Percentiles rank a stretch among this genome's conserved stretches.
phyloP scores from a whole-genome alignment of 306 rosid genomes.

The Luffa acutangula region DNA sequence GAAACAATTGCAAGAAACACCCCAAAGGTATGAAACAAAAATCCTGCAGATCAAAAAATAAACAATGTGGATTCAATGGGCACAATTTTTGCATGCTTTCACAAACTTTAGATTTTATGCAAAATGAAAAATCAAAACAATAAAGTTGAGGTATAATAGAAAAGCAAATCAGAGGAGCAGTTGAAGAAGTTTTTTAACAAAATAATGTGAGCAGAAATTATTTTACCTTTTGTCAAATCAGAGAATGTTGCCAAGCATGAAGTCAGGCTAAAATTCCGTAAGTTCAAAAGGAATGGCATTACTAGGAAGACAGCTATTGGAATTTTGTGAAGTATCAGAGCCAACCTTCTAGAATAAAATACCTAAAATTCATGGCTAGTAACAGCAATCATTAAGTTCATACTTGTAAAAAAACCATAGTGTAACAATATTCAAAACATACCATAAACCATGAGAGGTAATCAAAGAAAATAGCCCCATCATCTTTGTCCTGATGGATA shows the following conservation, averaged over 20 bases:
- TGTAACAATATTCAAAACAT: constrained; percentile 27
- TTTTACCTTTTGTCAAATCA: constrained; percentile 71
- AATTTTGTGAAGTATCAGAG: constrained; percentile 64
- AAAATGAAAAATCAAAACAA: not conserved
- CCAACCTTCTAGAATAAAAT: constrained; percentile 71
- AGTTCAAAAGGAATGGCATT: constrained; percentile 30
- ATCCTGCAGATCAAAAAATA: constrained; percentile 37
- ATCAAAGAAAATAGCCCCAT: constrained; percentile 84
- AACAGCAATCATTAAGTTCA: constrained; percentile 3
- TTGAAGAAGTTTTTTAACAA: not conserved
- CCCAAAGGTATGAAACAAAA: constrained; percentile 51
- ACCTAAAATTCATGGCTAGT: constrained; percentile 38
- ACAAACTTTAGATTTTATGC: not conserved
- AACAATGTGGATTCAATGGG: constrained; percentile 7
- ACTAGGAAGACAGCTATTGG: constrained; percentile 60
- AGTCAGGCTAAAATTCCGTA: constrained; percentile 24
- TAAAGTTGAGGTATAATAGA: not conserved
- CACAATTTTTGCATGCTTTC: not conserved
- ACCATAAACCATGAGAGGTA: constrained; percentile 89
- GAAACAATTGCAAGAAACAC: constrained; percentile 52
- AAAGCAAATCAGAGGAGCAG: not conserved
- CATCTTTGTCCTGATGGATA: constrained; percentile 31
- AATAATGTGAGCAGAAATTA: constrained; percentile 3
- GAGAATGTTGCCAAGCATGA: constrained; percentile 43
- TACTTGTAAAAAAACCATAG: constrained; percentile 14